Evolutionary conservation across 192 early-diverging fungal species (phyloP).

Genomic region (Irineochytrium annulatum): DNA sequence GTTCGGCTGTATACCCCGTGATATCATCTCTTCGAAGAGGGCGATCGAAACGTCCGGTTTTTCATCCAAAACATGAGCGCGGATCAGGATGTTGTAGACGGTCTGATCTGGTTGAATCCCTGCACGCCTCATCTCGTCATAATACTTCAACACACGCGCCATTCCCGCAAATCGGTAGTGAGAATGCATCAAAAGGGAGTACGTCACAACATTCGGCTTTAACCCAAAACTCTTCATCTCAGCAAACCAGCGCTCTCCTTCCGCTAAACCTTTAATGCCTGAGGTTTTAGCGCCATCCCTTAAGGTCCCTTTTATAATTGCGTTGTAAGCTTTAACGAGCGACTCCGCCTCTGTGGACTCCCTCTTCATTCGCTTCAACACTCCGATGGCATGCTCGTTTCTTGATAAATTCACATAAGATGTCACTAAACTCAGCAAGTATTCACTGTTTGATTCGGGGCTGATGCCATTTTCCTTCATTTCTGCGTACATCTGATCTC

Average conservation of each 20-base stretch:
- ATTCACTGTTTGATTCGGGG: no score
- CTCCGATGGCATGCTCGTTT: neutral
- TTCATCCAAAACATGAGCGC: slow-evolving; percentile 22
- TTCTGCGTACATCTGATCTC: no score
- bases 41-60: slow-evolving; percentile 8
- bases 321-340: slow-evolving; percentile 5
- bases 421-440: no score
- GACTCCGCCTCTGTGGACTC: slow-evolving; percentile 1
- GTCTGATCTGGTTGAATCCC: slow-evolving; percentile 19
- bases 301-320: slow-evolving; percentile 7
- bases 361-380: neutral
- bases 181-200: slow-evolving; percentile 11
- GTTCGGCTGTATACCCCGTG: slow-evolving; percentile 12
- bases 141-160: slow-evolving; percentile 5
- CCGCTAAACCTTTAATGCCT: neutral
- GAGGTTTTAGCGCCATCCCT: neutral
- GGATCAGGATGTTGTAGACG: slow-evolving; percentile 26
- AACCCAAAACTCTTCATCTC: slow-evolving; percentile 10
- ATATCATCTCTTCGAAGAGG: slow-evolving; percentile 22
- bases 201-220: slow-evolving; percentile 14
- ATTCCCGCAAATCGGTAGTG: slow-evolving; percentile 19
- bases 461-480: no score
- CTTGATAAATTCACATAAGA: no score
- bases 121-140: slow-evolving; percentile 5
- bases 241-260: neutral